These are phyloP conservation scores for Arthrocladium fulminans DNA, from an alignment of 2,329 filamentous ascomycete species.

Conservation along the genomic window DNA sequence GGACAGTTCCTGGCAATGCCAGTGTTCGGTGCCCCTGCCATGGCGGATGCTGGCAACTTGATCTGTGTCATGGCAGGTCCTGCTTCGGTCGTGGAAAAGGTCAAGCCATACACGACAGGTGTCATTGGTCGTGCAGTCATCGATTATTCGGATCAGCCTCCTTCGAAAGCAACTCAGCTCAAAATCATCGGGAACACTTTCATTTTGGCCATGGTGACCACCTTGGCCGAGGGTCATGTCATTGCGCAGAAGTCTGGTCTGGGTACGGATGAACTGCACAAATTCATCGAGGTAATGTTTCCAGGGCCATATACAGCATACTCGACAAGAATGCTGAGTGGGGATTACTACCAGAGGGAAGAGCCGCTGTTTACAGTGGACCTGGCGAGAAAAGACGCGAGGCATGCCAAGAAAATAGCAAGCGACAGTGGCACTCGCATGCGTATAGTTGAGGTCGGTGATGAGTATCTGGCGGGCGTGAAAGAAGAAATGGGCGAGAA, in stretches of 20 bases:
- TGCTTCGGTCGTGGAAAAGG: slow-evolving; percentile 49
- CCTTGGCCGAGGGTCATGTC: slow-evolving; percentile 67
- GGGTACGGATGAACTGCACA: slow-evolving; percentile 59
- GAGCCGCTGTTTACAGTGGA: slow-evolving; percentile 77
- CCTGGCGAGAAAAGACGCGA: slow-evolving; percentile 71
- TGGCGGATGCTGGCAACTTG: slow-evolving; percentile 57
- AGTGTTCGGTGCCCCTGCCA: slow-evolving; percentile 36
- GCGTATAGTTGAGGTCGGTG: slow-evolving; percentile 56
- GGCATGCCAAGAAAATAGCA: slow-evolving; percentile 64
- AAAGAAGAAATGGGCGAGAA: slow-evolving; percentile 55
- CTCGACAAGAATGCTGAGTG: slow-evolving; percentile 61
- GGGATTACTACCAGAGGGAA: slow-evolving; percentile 67
- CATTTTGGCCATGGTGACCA: slow-evolving; percentile 71
- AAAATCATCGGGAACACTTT: slow-evolving; percentile 86
- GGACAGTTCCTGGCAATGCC: slow-evolving; percentile 68
- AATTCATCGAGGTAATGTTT: slow-evolving; percentile 64
- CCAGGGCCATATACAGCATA: slow-evolving; percentile 69
- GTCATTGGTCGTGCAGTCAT: slow-evolving; percentile 63
- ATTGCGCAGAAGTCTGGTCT: slow-evolving; percentile 73
- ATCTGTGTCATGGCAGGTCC: slow-evolving; percentile 66
- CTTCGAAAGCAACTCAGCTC: slow-evolving; percentile 59
- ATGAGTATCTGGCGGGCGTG: slow-evolving; percentile 60
- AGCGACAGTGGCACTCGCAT: slow-evolving; percentile 53
- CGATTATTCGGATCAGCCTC: slow-evolving; percentile 60
- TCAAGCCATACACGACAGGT: slow-evolving; percentile 61